Evolutionary conservation across 2,329 filamentous ascomycete species (phyloP).

Genomic region (Fusarium torreyae): DNA sequence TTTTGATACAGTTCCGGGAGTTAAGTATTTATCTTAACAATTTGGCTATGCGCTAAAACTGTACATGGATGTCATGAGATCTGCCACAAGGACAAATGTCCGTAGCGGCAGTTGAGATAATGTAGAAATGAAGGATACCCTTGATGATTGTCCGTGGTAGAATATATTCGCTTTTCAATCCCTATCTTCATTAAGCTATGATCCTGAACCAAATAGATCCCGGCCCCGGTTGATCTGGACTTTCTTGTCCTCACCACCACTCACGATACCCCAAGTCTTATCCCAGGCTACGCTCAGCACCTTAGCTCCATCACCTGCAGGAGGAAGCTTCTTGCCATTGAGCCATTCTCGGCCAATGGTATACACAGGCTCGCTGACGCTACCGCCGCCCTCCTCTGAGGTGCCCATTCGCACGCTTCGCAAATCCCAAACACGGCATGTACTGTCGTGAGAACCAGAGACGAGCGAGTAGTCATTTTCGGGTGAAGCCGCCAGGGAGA

Average conservation of each 20-base stretch:
- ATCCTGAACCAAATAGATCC: slow-evolving; percentile 61
- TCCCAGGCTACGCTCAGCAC: slow-evolving; percentile 94
- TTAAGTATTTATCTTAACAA: not conserved
- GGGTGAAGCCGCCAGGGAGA: slow-evolving; percentile 65
- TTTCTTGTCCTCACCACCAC: slow-evolving; percentile 92
- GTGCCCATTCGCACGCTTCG: slow-evolving; percentile 75
- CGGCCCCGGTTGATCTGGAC: slow-evolving; percentile 89
- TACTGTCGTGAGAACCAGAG: slow-evolving; percentile 92
- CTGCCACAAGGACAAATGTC: not conserved
- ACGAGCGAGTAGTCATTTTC: slow-evolving; percentile 86
- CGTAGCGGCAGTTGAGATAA: not conserved
- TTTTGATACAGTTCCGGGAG: not conserved
- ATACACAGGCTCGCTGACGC: slow-evolving; percentile 82
- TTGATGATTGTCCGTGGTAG: slow-evolving; percentile 30
- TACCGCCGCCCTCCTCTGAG: slow-evolving; percentile 72
- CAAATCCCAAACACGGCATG: slow-evolving; percentile 94
- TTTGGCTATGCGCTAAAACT: not conserved
- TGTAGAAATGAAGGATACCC: slow-evolving; percentile 10
- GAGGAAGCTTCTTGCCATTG: slow-evolving; percentile 73
- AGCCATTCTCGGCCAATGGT: slow-evolving; percentile 81
- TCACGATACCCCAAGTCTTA: slow-evolving; percentile 87
- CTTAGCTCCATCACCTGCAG: slow-evolving; percentile 88
- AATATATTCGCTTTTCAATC: slow-evolving; percentile 34
- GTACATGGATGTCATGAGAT: slow-evolving; percentile 18
- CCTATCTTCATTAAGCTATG: slow-evolving; percentile 48